Conservation (phyloP, 495 filamentous ascomycete species). For the Penicillium longicatenatum region DNA sequence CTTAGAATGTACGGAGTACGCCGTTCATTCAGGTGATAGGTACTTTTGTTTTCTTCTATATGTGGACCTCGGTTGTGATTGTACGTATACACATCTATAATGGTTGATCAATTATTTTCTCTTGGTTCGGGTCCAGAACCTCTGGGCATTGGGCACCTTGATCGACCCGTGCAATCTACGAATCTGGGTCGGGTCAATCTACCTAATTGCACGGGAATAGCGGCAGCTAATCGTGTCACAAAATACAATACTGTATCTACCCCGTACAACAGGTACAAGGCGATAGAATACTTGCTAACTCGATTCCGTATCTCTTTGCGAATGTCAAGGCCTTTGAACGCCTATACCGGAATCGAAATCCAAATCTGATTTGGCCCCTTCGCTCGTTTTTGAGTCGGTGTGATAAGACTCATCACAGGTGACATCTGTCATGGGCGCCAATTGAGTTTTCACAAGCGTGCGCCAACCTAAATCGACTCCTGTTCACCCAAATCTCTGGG, state of each 20-base stretch:
- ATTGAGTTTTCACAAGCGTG: constrained; percentile 47
- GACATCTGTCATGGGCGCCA: constrained; percentile 33
- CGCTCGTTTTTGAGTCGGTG: background rate
- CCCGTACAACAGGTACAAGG: background rate
- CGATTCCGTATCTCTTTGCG: background rate
- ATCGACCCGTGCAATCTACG: constrained; percentile 1
- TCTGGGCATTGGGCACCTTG: background rate
- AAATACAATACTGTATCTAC: background rate
- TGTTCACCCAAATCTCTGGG: constrained; percentile 39
- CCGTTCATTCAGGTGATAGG: background rate
- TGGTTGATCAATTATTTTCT: too few species aligned
- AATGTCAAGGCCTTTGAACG: too few species aligned
- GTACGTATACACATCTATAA: too few species aligned
- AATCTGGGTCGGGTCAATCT: constrained; percentile 7
- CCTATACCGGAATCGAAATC: too few species aligned
- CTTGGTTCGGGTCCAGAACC: background rate
- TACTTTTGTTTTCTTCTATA: too few species aligned
- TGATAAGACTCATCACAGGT: background rate
- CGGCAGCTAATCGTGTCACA: constrained; percentile 1
- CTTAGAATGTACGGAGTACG: constrained; percentile 6
- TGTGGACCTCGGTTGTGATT: too few species aligned
- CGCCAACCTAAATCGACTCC: constrained; percentile 39
- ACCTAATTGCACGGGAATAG: constrained; percentile 5
- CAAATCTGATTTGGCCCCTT: too few species aligned
- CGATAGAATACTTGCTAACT: background rate